These are phyloP conservation scores for Metschnikowia corniflorae DNA, from an alignment of 805 yeast genomes.

Conservation along the genomic window DNA sequence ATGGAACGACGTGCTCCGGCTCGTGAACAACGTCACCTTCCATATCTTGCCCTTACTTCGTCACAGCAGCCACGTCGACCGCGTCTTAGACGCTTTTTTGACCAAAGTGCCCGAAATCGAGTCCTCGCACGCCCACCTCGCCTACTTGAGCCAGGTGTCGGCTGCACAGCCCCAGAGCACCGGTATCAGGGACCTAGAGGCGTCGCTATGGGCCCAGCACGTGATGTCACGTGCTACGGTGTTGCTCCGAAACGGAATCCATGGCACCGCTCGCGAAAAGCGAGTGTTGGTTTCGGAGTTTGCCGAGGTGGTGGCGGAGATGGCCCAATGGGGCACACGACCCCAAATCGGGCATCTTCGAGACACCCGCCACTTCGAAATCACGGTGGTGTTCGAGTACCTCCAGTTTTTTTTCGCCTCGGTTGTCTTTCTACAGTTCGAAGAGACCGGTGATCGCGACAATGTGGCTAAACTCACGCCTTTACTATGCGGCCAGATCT, in stretches of 20 bases:
- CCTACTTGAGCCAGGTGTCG: conserved; percentile 19
- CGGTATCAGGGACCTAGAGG: conserved; percentile 9
- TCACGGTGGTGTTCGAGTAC: conserved; percentile 23
- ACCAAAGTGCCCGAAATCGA: conserved; percentile 24
- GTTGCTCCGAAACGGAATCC: conserved; percentile 12
- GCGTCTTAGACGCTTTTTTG: conserved; percentile 17
- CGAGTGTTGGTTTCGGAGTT: conserved; percentile 21
- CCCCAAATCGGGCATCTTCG: neutral
- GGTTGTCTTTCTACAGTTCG: conserved; percentile 34
- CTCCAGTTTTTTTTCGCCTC: conserved; percentile 27
- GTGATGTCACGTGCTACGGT: conserved; percentile 27
- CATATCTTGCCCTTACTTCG: conserved; percentile 24
- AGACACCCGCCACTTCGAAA: conserved; percentile 19
- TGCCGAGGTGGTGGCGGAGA: conserved; percentile 21
- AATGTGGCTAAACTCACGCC: conserved; percentile 17
- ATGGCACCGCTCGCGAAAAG: conserved; percentile 2
- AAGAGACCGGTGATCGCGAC: conserved; percentile 23
- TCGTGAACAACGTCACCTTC: conserved; percentile 27
- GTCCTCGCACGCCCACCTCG: conserved; percentile 21
- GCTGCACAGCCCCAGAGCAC: neutral
- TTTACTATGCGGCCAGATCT: conserved; percentile 15
- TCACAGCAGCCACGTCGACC: conserved; percentile 20
- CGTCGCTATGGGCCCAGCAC: conserved; percentile 24
- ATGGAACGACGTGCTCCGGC: conserved; percentile 36
- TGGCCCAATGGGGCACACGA: conserved; percentile 21